Percentiles rank a stretch among this genome's conserved stretches.
phyloP scores from a whole-genome alignment of 2,329 filamentous ascomycete species.

The Fusarium pseudonygamai region DNA sequence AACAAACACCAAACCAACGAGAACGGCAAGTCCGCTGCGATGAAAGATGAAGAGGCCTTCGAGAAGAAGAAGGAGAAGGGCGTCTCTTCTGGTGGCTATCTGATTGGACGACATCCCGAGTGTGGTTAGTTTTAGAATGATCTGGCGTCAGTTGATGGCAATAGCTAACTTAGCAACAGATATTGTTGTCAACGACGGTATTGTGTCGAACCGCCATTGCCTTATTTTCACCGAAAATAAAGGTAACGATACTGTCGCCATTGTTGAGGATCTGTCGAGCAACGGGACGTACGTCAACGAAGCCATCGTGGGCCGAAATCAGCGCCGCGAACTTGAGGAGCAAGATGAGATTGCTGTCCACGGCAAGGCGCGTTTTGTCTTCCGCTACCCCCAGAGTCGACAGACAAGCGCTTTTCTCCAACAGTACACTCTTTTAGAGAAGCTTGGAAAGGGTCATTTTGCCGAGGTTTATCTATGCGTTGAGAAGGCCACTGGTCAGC shows the following conservation, averaged over 20 bases:
- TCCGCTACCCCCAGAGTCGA: constrained; percentile 83
- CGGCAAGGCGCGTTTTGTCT: constrained; percentile 86
- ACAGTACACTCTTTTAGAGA: constrained; percentile 84
- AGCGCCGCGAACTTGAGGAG: constrained; percentile 86
- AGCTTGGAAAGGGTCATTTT: constrained; percentile 94
- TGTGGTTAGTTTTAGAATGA: constrained; percentile 72
- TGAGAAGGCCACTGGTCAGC: constrained; percentile 82
- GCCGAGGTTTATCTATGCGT: constrained; percentile 92
- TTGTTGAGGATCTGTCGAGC: constrained; percentile 92
- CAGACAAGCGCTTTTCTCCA: constrained; percentile 82
- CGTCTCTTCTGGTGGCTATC: constrained; percentile 80
- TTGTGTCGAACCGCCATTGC: constrained; percentile 88
- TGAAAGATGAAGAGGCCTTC: constrained; percentile 67
- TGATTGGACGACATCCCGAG: constrained; percentile 92
- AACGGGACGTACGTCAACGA: constrained; percentile 98
- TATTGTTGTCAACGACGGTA: constrained; percentile 77
- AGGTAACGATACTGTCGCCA: constrained; percentile 69
- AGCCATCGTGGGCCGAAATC: constrained; percentile 88
- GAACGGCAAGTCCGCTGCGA: constrained; percentile 57
- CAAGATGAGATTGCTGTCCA: constrained; percentile 91
- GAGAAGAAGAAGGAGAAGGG: constrained; percentile 70
- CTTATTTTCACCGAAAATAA: constrained; percentile 72
- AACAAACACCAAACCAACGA: constrained; percentile 53
- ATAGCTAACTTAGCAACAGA: constrained; percentile 55
- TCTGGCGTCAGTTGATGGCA: neutral